Conservation (phyloP, 306 rosid species). For the Trifolium repens region DNA sequence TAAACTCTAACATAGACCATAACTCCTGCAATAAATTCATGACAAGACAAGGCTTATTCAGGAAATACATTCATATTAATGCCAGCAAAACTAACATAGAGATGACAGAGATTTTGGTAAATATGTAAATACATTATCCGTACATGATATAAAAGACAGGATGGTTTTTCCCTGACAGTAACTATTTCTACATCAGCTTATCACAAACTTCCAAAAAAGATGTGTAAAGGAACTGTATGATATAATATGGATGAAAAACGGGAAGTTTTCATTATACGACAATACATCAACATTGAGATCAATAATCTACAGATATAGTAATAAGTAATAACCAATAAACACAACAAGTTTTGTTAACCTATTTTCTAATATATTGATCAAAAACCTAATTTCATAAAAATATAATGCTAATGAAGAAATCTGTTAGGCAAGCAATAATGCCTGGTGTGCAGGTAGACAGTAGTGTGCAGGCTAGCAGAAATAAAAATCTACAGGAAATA, state of each 20-base stretch:
- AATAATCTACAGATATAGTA: background rate
- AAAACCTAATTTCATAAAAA: background rate
- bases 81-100: slow-evolving; percentile 33
- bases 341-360: slow-evolving; percentile 13
- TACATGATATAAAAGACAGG: slow-evolving; percentile 20
- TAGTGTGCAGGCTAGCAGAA: background rate
- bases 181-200: slow-evolving; percentile 21
- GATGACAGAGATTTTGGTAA: slow-evolving; percentile 15
- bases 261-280: background rate
- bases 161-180: background rate
- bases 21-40: slow-evolving; percentile 72
- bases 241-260: background rate
- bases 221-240: background rate
- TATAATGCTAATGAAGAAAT: background rate
- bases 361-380: background rate
- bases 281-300: slow-evolving; percentile 9
- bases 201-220: slow-evolving; percentile 20
- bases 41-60: slow-evolving; percentile 37
- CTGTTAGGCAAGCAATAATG: background rate
- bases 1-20: slow-evolving; percentile 95
- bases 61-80: slow-evolving; percentile 10
- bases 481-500: slow-evolving; percentile 9
- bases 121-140: slow-evolving; percentile 30
- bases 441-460: background rate
- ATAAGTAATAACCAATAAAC: slow-evolving; percentile 8